A percentile compares a stretch with the other conserved stretches of the same genome.
Conservation (phyloP, 1,139 yeast genomes). For the Suhomyces panamericanus region DNA sequence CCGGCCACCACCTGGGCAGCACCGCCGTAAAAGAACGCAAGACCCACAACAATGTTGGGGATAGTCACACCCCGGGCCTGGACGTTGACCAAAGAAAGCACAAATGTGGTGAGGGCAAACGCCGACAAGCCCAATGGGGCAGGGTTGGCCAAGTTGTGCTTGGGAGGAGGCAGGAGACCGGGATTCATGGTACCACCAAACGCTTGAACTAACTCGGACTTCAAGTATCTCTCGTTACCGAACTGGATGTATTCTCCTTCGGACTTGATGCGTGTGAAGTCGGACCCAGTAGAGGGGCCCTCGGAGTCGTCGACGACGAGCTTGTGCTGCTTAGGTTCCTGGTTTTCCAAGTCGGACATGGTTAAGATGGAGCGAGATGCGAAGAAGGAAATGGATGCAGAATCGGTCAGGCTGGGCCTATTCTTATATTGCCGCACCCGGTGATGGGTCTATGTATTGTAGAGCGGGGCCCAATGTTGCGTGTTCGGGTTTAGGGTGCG, state of each 20-base stretch:
- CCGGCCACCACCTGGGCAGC: slow-evolving; percentile 72
- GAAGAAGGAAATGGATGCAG: background rate
- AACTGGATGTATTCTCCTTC: slow-evolving; percentile 65
- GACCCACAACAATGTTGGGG: slow-evolving; percentile 62
- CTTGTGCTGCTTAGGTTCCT: slow-evolving; percentile 6
- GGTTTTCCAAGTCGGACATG: slow-evolving; percentile 12
- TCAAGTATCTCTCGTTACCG: slow-evolving; percentile 68
- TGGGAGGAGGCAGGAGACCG: slow-evolving; percentile 63
- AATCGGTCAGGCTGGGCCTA: background rate
- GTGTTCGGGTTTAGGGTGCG: slow-evolving; percentile 6
- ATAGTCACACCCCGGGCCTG: slow-evolving; percentile 57
- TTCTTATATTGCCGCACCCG: slow-evolving; percentile 1
- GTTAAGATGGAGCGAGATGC: background rate
- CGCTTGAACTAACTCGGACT: slow-evolving; percentile 56
- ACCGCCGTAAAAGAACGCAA: slow-evolving; percentile 88
- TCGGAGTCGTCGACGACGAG: slow-evolving; percentile 6
- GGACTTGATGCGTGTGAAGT: slow-evolving; percentile 15
- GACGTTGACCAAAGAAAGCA: slow-evolving; percentile 57
- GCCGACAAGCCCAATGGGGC: slow-evolving; percentile 85
- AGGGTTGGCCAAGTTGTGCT: slow-evolving; percentile 79
- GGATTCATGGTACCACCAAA: slow-evolving; percentile 76
- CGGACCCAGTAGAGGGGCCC: slow-evolving; percentile 2
- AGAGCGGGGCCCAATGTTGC: slow-evolving; percentile 6
- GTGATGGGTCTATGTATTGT: slow-evolving; percentile 2
- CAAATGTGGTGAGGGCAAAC: slow-evolving; percentile 84